Evolutionary conservation across 805 yeast species (phyloP).

Genomic region (Ogataea dorogensis): DNA sequence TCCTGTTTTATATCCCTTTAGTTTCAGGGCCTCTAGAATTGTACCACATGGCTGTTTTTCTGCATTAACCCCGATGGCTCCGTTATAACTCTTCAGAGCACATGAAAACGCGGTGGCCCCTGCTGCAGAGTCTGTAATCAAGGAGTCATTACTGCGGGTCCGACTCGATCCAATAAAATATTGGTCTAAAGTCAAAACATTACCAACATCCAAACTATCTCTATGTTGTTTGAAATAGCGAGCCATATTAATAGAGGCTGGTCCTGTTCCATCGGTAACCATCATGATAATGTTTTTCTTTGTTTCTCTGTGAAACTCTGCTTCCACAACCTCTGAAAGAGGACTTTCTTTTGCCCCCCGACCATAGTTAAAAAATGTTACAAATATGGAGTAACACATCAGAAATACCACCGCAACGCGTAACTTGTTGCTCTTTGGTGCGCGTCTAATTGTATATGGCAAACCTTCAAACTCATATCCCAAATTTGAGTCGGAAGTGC

Average conservation of each 20-base stretch:
- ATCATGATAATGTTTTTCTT: conserved; percentile 81
- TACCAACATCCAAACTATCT: conserved; percentile 52
- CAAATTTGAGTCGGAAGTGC: background rate
- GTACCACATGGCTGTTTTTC: conserved; percentile 79
- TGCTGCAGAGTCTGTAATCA: conserved; percentile 94
- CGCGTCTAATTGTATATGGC: conserved; percentile 1
- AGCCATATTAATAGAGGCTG: conserved; percentile 78
- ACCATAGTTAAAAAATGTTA: conserved; percentile 3
- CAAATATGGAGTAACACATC: conserved; percentile 7
- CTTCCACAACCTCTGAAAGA: background rate
- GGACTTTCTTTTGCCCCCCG: conserved; percentile 2
- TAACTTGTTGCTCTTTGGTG: conserved; percentile 8
- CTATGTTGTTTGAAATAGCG: conserved; percentile 69
- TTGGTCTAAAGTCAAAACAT: conserved; percentile 60
- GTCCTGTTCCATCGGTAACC: conserved; percentile 97
- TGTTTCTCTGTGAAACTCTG: background rate
- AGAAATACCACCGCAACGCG: conserved; percentile 5
- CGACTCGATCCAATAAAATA: conserved; percentile 80
- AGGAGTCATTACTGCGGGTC: conserved; percentile 72
- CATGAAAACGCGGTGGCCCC: conserved; percentile 95
- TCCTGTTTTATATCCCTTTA: conserved; percentile 80
- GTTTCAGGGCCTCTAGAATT: conserved; percentile 80
- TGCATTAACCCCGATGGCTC: conserved; percentile 85
- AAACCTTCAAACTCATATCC: conserved; percentile 1
- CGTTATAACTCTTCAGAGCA: conserved; percentile 79